phyloP scores from a whole-genome alignment of 2,329 filamentous ascomycete genomes.

The Juglanconis sp. region DNA sequence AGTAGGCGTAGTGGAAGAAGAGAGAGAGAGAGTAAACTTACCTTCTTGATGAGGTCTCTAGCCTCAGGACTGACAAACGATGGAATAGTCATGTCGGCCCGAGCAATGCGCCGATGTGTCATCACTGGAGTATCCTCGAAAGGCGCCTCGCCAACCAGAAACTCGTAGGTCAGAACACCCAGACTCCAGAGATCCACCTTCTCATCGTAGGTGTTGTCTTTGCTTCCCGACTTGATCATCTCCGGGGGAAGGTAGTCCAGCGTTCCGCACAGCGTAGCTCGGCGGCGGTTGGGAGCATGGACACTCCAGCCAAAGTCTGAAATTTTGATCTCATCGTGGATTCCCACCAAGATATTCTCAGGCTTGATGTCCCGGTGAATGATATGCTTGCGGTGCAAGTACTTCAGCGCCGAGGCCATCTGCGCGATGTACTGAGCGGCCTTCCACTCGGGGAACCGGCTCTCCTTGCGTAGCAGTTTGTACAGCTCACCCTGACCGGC shows the following conservation, averaged over 20 bases:
- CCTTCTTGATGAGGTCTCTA: slow-evolving; percentile 86
- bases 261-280: slow-evolving; percentile 95
- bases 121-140: slow-evolving; percentile 95
- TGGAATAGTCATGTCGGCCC: slow-evolving; percentile 89
- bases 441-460: slow-evolving; percentile 80
- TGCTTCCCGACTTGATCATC: slow-evolving; percentile 82
- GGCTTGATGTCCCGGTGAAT: slow-evolving; percentile 98
- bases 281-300: slow-evolving; percentile 89
- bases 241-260: slow-evolving; percentile 96
- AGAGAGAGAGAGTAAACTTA: slow-evolving; percentile 43
- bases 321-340: slow-evolving; percentile 97
- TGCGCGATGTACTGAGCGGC: slow-evolving; percentile 84
- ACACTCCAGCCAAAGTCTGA: slow-evolving; percentile 99
- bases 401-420: slow-evolving; percentile 85
- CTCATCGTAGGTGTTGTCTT: slow-evolving; percentile 87
- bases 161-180: slow-evolving; percentile 94
- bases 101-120: slow-evolving; percentile 85
- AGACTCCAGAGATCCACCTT: slow-evolving; percentile 97
- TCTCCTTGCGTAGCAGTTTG: slow-evolving; percentile 77
- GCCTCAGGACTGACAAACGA: slow-evolving; percentile 88
- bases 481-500: slow-evolving; percentile 84
- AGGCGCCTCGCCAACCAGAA: slow-evolving; percentile 90
- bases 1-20: background rate
- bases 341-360: slow-evolving; percentile 92
- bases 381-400: slow-evolving; percentile 93